Evolutionary conservation across 2,329 filamentous ascomycete genomes (phyloP).

Genomic region (Catunica adiposa): DNA sequence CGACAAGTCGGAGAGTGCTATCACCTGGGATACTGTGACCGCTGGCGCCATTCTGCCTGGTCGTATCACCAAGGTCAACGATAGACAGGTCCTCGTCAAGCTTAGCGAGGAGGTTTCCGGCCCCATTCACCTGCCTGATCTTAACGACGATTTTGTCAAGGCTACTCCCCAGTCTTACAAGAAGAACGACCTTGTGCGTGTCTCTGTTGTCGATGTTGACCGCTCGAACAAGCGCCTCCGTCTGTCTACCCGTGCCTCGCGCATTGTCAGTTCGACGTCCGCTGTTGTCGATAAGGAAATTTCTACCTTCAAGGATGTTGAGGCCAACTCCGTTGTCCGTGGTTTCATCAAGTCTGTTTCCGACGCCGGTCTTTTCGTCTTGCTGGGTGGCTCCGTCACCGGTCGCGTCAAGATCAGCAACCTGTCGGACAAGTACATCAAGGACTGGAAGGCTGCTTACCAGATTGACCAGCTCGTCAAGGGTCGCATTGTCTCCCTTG

Average conservation of each 20-base stretch:
- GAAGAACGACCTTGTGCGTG: conserved; percentile 74
- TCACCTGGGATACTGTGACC: conserved; percentile 57
- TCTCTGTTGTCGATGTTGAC: conserved; percentile 72
- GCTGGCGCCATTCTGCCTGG: conserved; percentile 68
- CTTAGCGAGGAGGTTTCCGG: conserved; percentile 67
- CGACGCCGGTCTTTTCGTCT: conserved; percentile 77
- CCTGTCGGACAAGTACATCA: conserved; percentile 77
- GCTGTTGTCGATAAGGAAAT: conserved; percentile 71
- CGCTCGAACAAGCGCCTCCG: conserved; percentile 66
- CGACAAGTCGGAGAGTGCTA: conserved; percentile 20
- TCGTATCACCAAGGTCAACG: conserved; percentile 69
- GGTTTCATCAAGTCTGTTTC: conserved; percentile 85
- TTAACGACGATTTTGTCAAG: conserved; percentile 72
- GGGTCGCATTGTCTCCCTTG: conserved; percentile 62
- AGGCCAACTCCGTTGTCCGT: conserved; percentile 61
- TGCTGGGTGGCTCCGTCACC: conserved; percentile 63
- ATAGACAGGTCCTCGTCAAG: conserved; percentile 70
- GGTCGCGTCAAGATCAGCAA: conserved; percentile 76
- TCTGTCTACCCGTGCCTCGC: conserved; percentile 71
- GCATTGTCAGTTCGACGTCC: conserved; percentile 60
- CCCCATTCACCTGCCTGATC: conserved; percentile 64
- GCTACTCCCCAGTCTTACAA: conserved; percentile 58
- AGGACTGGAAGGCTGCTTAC: conserved; percentile 87
- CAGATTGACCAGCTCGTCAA: conserved; percentile 80
- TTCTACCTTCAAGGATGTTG: conserved; percentile 50